A percentile compares a stretch with the other conserved stretches of the same genome.
Evolutionary conservation across 805 yeast genomes (phyloP).

Genomic region (Peterozyma xylosa): DNA sequence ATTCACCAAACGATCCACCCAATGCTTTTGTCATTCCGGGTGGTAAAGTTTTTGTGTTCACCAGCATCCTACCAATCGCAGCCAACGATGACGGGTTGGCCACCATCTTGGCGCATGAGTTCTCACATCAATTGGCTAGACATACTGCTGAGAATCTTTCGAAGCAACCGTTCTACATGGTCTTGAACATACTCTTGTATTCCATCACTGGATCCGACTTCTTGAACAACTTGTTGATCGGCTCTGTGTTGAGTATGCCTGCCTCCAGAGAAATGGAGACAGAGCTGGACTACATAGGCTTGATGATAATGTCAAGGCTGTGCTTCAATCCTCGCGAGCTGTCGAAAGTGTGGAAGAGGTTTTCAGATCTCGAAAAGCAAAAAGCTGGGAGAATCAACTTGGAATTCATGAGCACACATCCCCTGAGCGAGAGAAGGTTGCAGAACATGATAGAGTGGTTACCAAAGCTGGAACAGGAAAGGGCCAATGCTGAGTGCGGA

Average conservation of each 20-base stretch:
- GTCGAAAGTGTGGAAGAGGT: slow-evolving; percentile 72
- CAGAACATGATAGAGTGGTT: slow-evolving; percentile 62
- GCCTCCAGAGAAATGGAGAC: slow-evolving; percentile 91
- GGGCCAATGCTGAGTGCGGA: slow-evolving; percentile 34
- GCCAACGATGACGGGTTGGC: slow-evolving; percentile 85
- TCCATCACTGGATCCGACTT: slow-evolving; percentile 52
- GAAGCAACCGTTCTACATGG: slow-evolving; percentile 61
- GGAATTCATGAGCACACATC: slow-evolving; percentile 83
- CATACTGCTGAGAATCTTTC: slow-evolving; percentile 84
- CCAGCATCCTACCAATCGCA: slow-evolving; percentile 72
- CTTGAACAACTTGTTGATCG: slow-evolving; percentile 44
- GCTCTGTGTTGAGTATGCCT: slow-evolving; percentile 63
- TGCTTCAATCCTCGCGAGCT: slow-evolving; percentile 80
- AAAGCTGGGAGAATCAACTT: slow-evolving; percentile 25
- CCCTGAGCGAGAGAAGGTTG: slow-evolving; percentile 70
- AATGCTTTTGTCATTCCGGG: slow-evolving; percentile 96
- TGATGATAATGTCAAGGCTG: slow-evolving; percentile 84
- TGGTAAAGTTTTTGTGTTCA: slow-evolving; percentile 89
- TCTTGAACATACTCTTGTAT: slow-evolving; percentile 45
- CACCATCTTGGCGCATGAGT: slow-evolving; percentile 90
- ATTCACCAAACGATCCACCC: slow-evolving; percentile 72
- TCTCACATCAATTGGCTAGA: slow-evolving; percentile 90
- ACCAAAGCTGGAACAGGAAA: slow-evolving; percentile 42
- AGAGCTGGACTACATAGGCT: slow-evolving; percentile 93
- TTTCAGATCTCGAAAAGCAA: slow-evolving; percentile 46